Percentiles rank a stretch among this genome's conserved stretches.
phyloP scores from a whole-genome alignment of 805 yeast species.

The Candida anglica region DNA sequence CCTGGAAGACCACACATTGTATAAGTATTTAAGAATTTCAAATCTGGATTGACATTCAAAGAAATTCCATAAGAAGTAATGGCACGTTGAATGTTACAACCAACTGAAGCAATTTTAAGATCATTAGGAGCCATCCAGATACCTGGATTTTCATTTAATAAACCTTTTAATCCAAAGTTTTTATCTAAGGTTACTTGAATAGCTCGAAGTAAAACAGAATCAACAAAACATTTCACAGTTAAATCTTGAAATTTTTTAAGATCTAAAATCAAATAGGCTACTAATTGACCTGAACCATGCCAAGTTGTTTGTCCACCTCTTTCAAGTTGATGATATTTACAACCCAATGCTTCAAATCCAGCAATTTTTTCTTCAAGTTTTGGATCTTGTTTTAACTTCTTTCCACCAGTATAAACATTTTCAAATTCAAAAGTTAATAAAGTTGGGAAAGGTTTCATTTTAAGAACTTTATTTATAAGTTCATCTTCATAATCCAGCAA shows the following conservation, averaged over 20 bases:
- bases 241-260: conserved; percentile 54
- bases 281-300: conserved; percentile 95
- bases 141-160: conserved; percentile 72
- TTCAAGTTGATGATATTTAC: conserved; percentile 69
- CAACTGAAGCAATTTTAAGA: conserved; percentile 80
- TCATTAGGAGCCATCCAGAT: conserved; percentile 64
- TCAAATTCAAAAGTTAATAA: conserved; percentile 80
- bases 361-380: conserved; percentile 23
- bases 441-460: conserved; percentile 57
- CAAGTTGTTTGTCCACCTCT: conserved; percentile 97
- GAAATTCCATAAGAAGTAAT: conserved; percentile 90
- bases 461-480: conserved; percentile 32
- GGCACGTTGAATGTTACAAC: conserved; percentile 79
- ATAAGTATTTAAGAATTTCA: conserved; percentile 63
- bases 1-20: conserved; percentile 84
- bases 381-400: conserved; percentile 62
- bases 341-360: conserved; percentile 34
- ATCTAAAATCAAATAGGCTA: conserved; percentile 71
- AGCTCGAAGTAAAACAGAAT: conserved; percentile 53
- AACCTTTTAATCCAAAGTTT: conserved; percentile 39
- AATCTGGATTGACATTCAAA: conserved; percentile 71
- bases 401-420: conserved; percentile 89
- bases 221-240: conserved; percentile 63
- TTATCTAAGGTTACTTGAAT: conserved; percentile 45
- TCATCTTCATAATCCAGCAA: conserved; percentile 46